phyloP scores from a whole-genome alignment of 306 rosid genomes.

The Vigna reflexopilosa region DNA sequence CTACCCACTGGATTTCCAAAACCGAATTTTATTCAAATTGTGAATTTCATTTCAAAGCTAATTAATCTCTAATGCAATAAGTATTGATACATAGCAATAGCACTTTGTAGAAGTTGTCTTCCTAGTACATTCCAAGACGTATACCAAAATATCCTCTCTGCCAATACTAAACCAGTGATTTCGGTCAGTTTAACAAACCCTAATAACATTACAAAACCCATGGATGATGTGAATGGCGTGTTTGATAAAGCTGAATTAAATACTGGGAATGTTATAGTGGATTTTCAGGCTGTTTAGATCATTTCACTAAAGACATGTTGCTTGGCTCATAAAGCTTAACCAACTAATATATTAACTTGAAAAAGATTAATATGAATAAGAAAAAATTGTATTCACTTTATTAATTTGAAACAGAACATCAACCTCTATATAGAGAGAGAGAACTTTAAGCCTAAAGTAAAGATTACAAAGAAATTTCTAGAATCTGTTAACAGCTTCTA shows the following conservation, averaged over 20 bases:
- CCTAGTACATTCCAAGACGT: background rate
- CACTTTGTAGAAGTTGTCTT: conserved; percentile 1
- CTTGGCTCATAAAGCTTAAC: background rate
- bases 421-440: no score
- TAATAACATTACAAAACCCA: no score
- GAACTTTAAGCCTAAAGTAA: no score
- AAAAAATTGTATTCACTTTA: no score
- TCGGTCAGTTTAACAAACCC: background rate
- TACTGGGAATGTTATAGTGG: background rate
- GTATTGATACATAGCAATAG: background rate
- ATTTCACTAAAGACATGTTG: background rate
- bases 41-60: background rate
- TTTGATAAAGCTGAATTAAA: background rate
- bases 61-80: background rate
- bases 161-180: background rate
- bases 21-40: background rate
- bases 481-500: no score
- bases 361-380: no score
- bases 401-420: no score
- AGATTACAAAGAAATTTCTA: no score
- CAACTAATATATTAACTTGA: background rate
- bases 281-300: background rate
- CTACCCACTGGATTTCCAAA: background rate
- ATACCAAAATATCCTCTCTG: background rate
- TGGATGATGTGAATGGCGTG: background rate